Base-by-base conservation (phyloP, 2,329 filamentous ascomycete genomes). In the Plenodomus tracheiphilus region DNA sequence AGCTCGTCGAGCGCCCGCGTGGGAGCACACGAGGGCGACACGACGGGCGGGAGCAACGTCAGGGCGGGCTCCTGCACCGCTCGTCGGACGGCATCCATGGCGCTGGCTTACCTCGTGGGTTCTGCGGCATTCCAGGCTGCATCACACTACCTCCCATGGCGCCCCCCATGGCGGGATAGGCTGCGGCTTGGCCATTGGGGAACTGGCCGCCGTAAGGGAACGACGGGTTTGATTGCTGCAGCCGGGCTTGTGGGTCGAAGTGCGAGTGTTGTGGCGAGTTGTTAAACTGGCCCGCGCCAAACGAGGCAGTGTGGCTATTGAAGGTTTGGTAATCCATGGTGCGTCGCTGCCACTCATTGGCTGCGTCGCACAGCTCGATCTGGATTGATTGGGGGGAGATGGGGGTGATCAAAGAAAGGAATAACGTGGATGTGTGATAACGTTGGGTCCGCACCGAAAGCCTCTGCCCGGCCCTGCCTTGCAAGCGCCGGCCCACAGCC, bases 311-410 rank as follows among this genome's bases (percentile, higher is more conserved):
- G 51, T 66, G 67, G 59, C 62, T 67, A 64, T 66, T 69, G 63
- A 71, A 72, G 19, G 60, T 58, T 61, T 65, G 65, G 62, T 66
- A 68, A 68, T 72, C 69, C 69, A 72, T 72, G 55, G 62, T 49
- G 57, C 49, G 28, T 49, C 52, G 44, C 52, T 61, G 54, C 57
- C 55, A 66, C 55, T 69, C 68, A 72, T 70, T 68, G 69, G 68
- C 63, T 53, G 61, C 61, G 67, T 72, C 57, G 69, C 64, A 71
- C 68, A 69, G 59, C 62, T 59, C 53, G 61, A 58, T 60, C 69
- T 69, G 68, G 65, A 71, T 70, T 70, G 69, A 64, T 66, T 60
- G 5, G 64, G 65, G 63, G 63, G 61, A 43, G 47, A 44, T 20
- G 59, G 56, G 60, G 58, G 56, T 59, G 63, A 62, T 64, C 58